Base-by-base conservation (phyloP, 345 rosid genomes). In the Alliaria petiolata region DNA sequence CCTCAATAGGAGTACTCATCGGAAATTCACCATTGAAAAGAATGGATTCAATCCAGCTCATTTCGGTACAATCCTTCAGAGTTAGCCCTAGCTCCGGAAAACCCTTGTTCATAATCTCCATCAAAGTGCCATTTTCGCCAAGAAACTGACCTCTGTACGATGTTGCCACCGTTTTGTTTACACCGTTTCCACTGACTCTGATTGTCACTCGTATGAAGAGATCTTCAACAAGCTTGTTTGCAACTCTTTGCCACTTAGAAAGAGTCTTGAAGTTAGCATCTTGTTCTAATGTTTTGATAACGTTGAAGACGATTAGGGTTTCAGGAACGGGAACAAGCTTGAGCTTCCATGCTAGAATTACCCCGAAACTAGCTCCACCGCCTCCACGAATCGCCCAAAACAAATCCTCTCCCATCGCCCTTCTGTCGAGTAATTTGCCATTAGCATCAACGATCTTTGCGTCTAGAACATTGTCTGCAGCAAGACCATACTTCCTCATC, bases 351-450 rank as follows among this genome's bases (percentile, higher is more conserved):
- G 80, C 50, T 19, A 84, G 79, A 10, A 89, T 80, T 7, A 88
- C 43, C 0, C 95, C 95, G 14, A 86, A 88, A 76, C 86, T 84
- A 0, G 70, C 91, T 25, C 91, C 91, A 30, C 82, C 95, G 1
- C 89, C 89, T 10, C 95, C 95, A 54, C 85, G 64, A 13, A 88
- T 82, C 0, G 91, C 95, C 91, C 91, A 85, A 59, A 86, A 88
- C 0, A 74, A 63, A 65, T 88, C 93, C 49, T 88, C 86, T 0
- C 95, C 86, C 89, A 84, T 86, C 0, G 85, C 15, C 1, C 59
- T 38, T 47, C 88, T 52, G 57, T 89, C 78, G 0, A 86, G 84
- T 20, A 86, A 45, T 14, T 67, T 76, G 6, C 95, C 91, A 17
- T 71, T 69, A 2, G 62, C 85, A 38, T 83, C 89, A 3, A 88